Conservation (phyloP, 192 early-diverging fungal genomes). For the Diversispora epigaea region DNA sequence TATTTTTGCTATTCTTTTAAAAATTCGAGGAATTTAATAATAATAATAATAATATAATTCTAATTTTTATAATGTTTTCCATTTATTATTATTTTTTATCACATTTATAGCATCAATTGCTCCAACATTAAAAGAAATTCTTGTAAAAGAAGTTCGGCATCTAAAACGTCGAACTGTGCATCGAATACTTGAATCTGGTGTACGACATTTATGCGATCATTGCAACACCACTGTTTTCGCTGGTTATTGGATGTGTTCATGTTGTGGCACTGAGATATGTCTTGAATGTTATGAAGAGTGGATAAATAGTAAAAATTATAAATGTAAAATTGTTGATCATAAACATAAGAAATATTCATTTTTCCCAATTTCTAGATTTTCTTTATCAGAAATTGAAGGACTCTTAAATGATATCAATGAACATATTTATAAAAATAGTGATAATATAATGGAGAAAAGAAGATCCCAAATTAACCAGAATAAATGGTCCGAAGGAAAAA, state of each 20-base stretch:
- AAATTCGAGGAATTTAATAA: too few species aligned
- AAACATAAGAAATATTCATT: neutral
- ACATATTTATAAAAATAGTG: neutral
- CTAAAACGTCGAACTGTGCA: neutral
- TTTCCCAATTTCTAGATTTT: neutral
- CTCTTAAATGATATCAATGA: neutral
- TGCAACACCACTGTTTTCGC: constrained; percentile 4
- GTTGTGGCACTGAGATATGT: constrained; percentile 7
- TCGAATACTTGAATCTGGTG: too few species aligned
- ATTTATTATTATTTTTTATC: too few species aligned
- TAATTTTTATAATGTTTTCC: too few species aligned
- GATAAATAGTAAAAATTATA: neutral
- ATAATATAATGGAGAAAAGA: neutral
- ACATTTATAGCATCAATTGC: neutral
- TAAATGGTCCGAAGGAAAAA: neutral
- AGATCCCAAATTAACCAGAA: neutral
- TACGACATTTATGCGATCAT: constrained; percentile 7
- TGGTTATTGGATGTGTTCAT: constrained; percentile 13
- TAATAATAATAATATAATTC: too few species aligned
- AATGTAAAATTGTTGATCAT: neutral
- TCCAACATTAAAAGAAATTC: neutral
- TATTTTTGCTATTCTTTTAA: too few species aligned
- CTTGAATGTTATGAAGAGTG: constrained; percentile 12
- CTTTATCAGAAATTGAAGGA: neutral
- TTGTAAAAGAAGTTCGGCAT: constrained; percentile 4